Evolutionary conservation across 148 eudicot genomes (phyloP).

Genomic region (Rheum nobile): DNA sequence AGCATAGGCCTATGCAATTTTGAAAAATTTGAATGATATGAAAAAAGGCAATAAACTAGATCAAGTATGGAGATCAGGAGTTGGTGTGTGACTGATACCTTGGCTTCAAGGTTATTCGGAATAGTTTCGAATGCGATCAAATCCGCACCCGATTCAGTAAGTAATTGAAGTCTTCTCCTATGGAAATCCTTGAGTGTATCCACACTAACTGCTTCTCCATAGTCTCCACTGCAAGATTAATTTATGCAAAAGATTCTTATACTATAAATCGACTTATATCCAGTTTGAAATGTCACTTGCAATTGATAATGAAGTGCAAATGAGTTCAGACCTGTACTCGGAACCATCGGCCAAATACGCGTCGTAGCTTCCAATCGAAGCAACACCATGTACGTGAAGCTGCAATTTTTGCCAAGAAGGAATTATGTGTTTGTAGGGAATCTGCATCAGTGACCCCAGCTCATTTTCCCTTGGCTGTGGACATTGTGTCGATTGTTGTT

Average conservation of each 20-base stretch:
- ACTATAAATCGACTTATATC: no score
- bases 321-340: constrained; percentile 47
- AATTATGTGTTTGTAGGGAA: no score
- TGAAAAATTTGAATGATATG: neutral
- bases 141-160: constrained; percentile 53
- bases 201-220: constrained; percentile 30
- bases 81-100: constrained; percentile 20
- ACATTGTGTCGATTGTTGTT: no score
- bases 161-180: constrained; percentile 55
- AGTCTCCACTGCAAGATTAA: constrained; percentile 34
- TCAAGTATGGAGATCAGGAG: neutral
- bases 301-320: no score
- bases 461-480: no score
- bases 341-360: constrained; percentile 79
- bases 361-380: constrained; percentile 67
- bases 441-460: no score
- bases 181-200: constrained; percentile 51
- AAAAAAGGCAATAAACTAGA: neutral
- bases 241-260: no score
- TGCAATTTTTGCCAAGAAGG: no score
- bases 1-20: constrained; percentile 36
- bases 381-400: no score
- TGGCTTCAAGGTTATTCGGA: constrained; percentile 56
- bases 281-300: no score
- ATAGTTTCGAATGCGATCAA: constrained; percentile 68